phyloP scores from a whole-genome alignment of 306 rosid species.

The Potentilla sterilis region DNA sequence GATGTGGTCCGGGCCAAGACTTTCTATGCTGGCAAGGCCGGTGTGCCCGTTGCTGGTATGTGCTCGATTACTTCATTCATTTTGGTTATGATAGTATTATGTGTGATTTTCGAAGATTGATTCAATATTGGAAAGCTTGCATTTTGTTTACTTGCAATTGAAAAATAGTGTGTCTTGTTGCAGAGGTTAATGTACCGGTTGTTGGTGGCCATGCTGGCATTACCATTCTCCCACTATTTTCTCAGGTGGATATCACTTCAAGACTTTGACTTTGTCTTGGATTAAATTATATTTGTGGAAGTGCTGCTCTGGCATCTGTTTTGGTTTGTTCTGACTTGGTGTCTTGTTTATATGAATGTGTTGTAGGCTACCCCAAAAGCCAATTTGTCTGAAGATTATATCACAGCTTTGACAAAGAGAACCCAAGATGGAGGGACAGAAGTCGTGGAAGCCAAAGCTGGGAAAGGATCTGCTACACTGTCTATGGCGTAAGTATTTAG shows the following conservation, averaged over 20 bases:
- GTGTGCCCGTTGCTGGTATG: constrained; percentile 82
- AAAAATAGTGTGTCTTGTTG: constrained; percentile 23
- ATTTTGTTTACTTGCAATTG: background rate
- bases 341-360: constrained; percentile 13
- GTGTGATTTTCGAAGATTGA: background rate
- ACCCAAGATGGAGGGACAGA: constrained; percentile 99
- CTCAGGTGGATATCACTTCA: constrained; percentile 55
- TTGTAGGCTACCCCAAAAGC: constrained; percentile 78
- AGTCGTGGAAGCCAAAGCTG: constrained; percentile 99
- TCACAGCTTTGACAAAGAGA: constrained; percentile 80
- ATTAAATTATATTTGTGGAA: background rate
- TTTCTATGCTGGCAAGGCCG: constrained; percentile 93
- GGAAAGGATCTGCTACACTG: constrained; percentile 97
- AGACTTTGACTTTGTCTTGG: background rate
- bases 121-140: background rate
- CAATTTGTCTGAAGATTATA: constrained; percentile 62
- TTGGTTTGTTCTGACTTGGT: constrained; percentile 18
- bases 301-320: constrained; percentile 8
- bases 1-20: constrained; percentile 97
- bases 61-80: background rate
- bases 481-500: constrained; percentile 88
- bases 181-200: constrained; percentile 96
- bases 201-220: constrained; percentile 98
- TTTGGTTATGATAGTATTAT: background rate
- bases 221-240: constrained; percentile 93